These are phyloP conservation scores for Colletotrichum neosansevieriae DNA, from an alignment of 2,329 filamentous ascomycete genomes.

Conservation along the genomic window DNA sequence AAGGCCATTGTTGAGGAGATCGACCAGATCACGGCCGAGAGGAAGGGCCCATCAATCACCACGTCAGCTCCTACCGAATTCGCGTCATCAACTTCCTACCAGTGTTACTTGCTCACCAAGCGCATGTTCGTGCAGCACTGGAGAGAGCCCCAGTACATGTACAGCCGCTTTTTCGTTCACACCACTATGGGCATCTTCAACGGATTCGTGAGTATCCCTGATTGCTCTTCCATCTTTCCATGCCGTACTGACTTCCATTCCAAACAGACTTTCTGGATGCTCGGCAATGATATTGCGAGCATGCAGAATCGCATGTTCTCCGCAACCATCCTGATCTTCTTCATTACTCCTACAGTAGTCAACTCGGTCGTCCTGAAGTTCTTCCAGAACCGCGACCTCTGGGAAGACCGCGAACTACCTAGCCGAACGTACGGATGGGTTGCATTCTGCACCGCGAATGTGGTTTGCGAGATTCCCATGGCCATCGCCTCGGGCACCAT, in stretches of 20 bases:
- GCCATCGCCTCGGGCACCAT: slow-evolving; percentile 73
- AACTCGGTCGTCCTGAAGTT: slow-evolving; percentile 84
- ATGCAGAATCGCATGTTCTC: slow-evolving; percentile 86
- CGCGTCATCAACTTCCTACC: slow-evolving; percentile 72
- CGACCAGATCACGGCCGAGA: slow-evolving; percentile 63
- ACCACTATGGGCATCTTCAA: slow-evolving; percentile 82
- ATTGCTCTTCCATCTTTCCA: not conserved
- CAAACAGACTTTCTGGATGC: slow-evolving; percentile 77
- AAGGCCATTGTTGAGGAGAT: slow-evolving; percentile 73
- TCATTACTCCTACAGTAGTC: slow-evolving; percentile 77
- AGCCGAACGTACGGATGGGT: slow-evolving; percentile 83
- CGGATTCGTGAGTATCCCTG: slow-evolving; percentile 58
- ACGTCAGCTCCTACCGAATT: slow-evolving; percentile 63
- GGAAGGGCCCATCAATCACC: slow-evolving; percentile 50
- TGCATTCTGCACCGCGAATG: slow-evolving; percentile 79
- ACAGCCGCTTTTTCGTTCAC: slow-evolving; percentile 79
- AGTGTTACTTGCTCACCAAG: slow-evolving; percentile 75
- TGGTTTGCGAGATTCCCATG: slow-evolving; percentile 79
- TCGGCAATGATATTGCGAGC: slow-evolving; percentile 73
- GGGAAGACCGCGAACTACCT: slow-evolving; percentile 79
- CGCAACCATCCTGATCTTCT: slow-evolving; percentile 69
- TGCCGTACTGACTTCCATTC: not conserved
- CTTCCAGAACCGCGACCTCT: slow-evolving; percentile 78
- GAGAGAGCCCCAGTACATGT: slow-evolving; percentile 81
- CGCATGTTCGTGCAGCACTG: slow-evolving; percentile 80